These are phyloP conservation scores for Penicillium occitanis DNA, from an alignment of 2,329 filamentous ascomycete species.

Conservation along the genomic window DNA sequence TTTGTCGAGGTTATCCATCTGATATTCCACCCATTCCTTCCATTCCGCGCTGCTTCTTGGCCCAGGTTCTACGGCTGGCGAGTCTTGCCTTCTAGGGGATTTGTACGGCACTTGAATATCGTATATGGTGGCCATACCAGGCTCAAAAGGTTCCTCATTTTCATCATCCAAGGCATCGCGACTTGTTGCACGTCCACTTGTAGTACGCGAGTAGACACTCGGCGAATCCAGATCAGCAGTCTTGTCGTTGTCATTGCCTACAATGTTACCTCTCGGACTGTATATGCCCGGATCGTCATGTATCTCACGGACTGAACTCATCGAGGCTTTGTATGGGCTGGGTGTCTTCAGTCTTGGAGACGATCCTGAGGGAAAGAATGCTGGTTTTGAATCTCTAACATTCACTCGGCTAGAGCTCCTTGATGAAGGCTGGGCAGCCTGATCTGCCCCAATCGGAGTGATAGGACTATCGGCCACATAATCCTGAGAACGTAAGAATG, in stretches of 20 bases:
- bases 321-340: slow-evolving; percentile 27
- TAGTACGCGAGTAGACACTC: slow-evolving; percentile 47
- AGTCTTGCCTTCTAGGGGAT: slow-evolving; percentile 31
- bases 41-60: slow-evolving; percentile 35
- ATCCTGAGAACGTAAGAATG: slow-evolving; percentile 11
- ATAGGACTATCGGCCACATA: slow-evolving; percentile 2
- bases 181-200: slow-evolving; percentile 34
- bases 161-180: slow-evolving; percentile 19
- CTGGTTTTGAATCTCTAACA: slow-evolving; percentile 21
- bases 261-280: slow-evolving; percentile 26
- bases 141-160: slow-evolving; percentile 23
- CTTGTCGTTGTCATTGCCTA: slow-evolving; percentile 9
- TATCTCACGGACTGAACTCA: slow-evolving; percentile 22
- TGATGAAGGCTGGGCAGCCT: background rate
- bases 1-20: slow-evolving; percentile 36
- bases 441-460: slow-evolving; percentile 20
- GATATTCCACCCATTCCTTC: slow-evolving; percentile 40
- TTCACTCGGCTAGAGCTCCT: slow-evolving; percentile 25
- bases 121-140: slow-evolving; percentile 42
- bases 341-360: slow-evolving; percentile 25
- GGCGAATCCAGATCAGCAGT: slow-evolving; percentile 28
- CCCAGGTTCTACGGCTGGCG: slow-evolving; percentile 9
- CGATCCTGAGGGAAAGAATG: slow-evolving; percentile 26
- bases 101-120: slow-evolving; percentile 32
- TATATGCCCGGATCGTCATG: slow-evolving; percentile 25